Evolutionary conservation across 805 yeast species (phyloP), one percentile per base, ranked within the genome.

Genomic region (Wickerhamiella allomyrinae): DNA sequence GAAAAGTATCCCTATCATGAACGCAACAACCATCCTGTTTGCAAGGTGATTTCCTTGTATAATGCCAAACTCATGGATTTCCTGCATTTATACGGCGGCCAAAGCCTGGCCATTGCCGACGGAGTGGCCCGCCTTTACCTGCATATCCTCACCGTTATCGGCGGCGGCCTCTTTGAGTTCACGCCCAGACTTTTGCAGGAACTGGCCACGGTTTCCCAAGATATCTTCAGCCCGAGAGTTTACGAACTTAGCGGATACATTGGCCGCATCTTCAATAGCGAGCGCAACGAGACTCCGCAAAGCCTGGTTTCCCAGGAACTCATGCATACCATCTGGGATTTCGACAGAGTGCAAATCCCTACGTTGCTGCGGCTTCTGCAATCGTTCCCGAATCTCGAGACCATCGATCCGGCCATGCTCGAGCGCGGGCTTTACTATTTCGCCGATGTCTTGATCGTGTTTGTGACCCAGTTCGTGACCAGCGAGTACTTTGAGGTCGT

Each of bases 401-500:
- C 3, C n/a, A 14, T 22, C 20, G 15, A 15, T 7, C 5, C 37
- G 3, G 13, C 39, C 6, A 4, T 36, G 20, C 21, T 23, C 20
- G 39, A 36, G 39, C 29, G 24, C 13, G 29, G 29, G 7, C 20
- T 36, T 4, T 36, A 15, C 20, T 36, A 23, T 29, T 14, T 36
- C 17, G 14, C 31, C 15, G 39, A 36, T 15, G 39, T 36, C 9
- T 20, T 36, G 5, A 4, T 36, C 20, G 27, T 22, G 5, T 23
- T 36, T 9, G 23, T 29, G 27, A 13, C 23, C n/a, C 21, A 23
- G 5, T 20, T 36, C 27, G 20, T 22, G 20, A 9, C 21, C 15
- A 15, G 24, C 17, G 29, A 15, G 10, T 21, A 36, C 29, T 36
- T 49, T 35, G 48, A 40, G 29, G 36, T 39, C 3, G 71, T 84